Evolutionary conservation across 768 basidiomycete genomes (phyloP).

Genomic region (Rossbeevera mucosa): DNA sequence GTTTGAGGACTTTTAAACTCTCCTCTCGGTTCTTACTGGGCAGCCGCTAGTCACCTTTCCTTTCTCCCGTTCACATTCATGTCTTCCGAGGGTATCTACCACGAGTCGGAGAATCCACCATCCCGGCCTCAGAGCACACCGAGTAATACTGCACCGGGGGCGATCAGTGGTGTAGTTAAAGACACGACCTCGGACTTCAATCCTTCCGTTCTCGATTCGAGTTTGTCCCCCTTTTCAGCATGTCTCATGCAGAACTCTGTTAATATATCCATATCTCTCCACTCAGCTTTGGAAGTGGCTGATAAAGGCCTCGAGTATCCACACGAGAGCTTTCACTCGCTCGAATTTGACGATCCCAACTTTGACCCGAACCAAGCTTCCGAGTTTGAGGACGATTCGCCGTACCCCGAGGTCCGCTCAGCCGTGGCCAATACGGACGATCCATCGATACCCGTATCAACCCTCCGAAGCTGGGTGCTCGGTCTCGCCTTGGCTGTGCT

Average conservation of each 20-base stretch:
- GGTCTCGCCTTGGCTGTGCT: slow-evolving; percentile 68
- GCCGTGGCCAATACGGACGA: slow-evolving; percentile 71
- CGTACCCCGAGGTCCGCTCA: slow-evolving; percentile 69
- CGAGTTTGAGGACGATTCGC: slow-evolving; percentile 54
- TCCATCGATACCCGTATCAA: slow-evolving; percentile 54
- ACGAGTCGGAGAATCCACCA: not conserved
- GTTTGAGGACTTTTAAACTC: not conserved
- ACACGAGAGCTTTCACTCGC: not conserved
- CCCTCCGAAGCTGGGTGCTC: slow-evolving; percentile 66
- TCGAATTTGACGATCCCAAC: slow-evolving; percentile 25
- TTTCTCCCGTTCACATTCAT: not conserved
- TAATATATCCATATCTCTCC: too few relatives aligned
- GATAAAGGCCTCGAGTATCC: not conserved
- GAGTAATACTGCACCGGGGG: not conserved
- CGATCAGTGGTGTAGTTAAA: not conserved
- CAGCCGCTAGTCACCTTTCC: not conserved
- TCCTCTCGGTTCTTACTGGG: not conserved
- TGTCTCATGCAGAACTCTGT: not conserved
- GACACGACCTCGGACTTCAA: not conserved
- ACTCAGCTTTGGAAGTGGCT: not conserved
- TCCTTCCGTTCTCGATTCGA: not conserved
- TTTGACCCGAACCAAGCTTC: slow-evolving; percentile 8
- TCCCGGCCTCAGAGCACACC: not conserved
- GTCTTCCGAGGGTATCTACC: not conserved
- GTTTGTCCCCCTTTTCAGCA: not conserved